Base-by-base conservation (phyloP, 2,329 filamentous ascomycete species). In the Colletotrichum incanum region DNA sequence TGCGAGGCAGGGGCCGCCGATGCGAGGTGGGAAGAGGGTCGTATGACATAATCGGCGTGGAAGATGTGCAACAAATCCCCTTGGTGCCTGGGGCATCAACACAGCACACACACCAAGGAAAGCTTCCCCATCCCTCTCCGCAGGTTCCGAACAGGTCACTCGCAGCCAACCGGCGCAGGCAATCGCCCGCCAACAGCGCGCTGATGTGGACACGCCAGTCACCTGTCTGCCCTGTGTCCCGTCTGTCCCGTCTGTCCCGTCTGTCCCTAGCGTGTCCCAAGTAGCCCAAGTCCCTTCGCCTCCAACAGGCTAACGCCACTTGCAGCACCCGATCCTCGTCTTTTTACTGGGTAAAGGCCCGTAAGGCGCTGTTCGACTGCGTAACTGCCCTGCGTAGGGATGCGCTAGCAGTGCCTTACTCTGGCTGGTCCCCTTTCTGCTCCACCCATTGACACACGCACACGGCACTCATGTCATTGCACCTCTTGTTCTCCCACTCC, bases 1-100 rank as follows among this genome's bases (percentile, higher is more conserved):
- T 37, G 31, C 31, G 60, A 45, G 58, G 39, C 34, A 49, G 64
- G 50, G 54, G 12, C 16, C 20, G 34, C 1, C 9, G n/a, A 23
- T 58, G 23, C 14, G 43, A 31, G 26, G 58, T 50, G 61, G 18
- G 49, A 49, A n/a, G 23, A 26, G 58, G 62, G 39, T 16, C 45
- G 65, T 23, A 69, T 72, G 70, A 72, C 65, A 72, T 72, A 69
- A 69, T 65, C 59, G 23, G 16, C 18, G n/a, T 34, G 26, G 20
- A 39, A 18, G 55, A 71, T 55, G 23, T 31, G 39, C 54, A 12
- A 47, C 61, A 16, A 52, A 12, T 26, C 23, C 1, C 26, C 39
- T 28, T 11, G 1, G 3, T 18, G 67, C 67, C 62, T 71, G 11
- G 66, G 67, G 67, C 67, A 66, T 4, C 0, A 6, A 11, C n/a